Percentiles rank a stretch among this genome's conserved stretches.
phyloP scores from a whole-genome alignment of 805 yeast genomes.

The Zygosaccharomyces gambellarensis region DNA sequence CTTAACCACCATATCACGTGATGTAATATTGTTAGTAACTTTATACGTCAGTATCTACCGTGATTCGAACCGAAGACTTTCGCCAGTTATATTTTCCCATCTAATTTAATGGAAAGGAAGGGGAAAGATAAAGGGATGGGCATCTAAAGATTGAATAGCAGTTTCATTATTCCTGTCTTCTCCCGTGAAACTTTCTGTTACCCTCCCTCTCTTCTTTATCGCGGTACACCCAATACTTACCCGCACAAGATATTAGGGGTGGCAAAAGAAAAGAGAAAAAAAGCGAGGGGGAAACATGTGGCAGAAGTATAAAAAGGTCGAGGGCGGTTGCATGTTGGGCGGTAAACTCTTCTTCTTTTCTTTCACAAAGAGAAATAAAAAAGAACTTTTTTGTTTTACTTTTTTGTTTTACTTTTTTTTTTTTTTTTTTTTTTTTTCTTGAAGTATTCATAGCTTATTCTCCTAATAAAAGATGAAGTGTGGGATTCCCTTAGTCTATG shows the following conservation, averaged over 20 bases:
- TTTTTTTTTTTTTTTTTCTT: too few relatives aligned
- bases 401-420: too few relatives aligned
- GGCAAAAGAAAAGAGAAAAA: background rate
- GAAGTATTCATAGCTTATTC: too few relatives aligned
- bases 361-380: background rate
- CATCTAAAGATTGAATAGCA: too few relatives aligned
- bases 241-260: background rate
- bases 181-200: background rate
- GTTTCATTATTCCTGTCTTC: too few relatives aligned
- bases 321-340: constrained; percentile 1
- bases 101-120: too few relatives aligned
- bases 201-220: background rate
- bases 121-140: too few relatives aligned
- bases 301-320: background rate
- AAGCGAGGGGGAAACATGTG: background rate
- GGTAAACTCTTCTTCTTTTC: background rate
- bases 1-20: too few relatives aligned
- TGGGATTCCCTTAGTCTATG: constrained; percentile 6
- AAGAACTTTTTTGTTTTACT: background rate
- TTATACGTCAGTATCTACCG: too few relatives aligned
- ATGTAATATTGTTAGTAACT: too few relatives aligned
- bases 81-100: too few relatives aligned
- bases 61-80: too few relatives aligned
- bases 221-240: background rate
- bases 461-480: background rate